phyloP scores from a whole-genome alignment of 2,329 filamentous ascomycete genomes.

The Tolypocladium guangdongense region DNA sequence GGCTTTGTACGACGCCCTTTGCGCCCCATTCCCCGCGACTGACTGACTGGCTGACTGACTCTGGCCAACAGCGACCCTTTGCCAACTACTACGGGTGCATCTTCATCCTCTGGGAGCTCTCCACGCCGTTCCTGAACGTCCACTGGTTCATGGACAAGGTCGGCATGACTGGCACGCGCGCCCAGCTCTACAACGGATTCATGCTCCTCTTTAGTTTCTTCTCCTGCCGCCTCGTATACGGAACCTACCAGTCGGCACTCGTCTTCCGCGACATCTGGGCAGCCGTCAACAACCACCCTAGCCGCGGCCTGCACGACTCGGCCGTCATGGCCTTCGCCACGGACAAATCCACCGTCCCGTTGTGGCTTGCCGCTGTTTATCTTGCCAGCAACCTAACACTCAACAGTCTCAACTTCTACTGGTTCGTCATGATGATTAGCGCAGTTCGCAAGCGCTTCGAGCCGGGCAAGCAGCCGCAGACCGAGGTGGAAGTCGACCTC shows the following conservation, averaged over 20 bases:
- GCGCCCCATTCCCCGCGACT: background rate
- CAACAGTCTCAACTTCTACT: constrained; percentile 70
- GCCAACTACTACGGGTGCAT: constrained; percentile 71
- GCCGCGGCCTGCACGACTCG: constrained; percentile 13
- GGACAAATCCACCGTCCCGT: constrained; percentile 42
- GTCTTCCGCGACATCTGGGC: constrained; percentile 62
- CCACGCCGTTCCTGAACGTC: constrained; percentile 74
- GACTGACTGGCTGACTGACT: constrained; percentile 6
- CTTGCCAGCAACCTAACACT: constrained; percentile 59
- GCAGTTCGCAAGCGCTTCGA: constrained; percentile 69
- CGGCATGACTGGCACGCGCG: constrained; percentile 60
- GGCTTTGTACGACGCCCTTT: constrained; percentile 56
- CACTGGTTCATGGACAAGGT: constrained; percentile 92
- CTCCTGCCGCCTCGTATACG: constrained; percentile 65
- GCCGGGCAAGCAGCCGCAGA: constrained; percentile 24
- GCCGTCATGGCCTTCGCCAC: constrained; percentile 32
- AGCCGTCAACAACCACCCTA: constrained; percentile 30
- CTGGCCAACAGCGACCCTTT: constrained; percentile 55
- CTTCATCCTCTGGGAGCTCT: constrained; percentile 83
- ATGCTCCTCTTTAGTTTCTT: constrained; percentile 65
- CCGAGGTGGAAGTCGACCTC: constrained; percentile 17
- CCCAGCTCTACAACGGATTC: constrained; percentile 71
- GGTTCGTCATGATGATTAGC: constrained; percentile 80
- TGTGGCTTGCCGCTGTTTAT: constrained; percentile 61
- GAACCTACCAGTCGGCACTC: constrained; percentile 57